Evolutionary conservation across 495 filamentous ascomycete species (phyloP), one percentile per base, ranked within the genome.

Genomic region (Xylaria grammica): DNA sequence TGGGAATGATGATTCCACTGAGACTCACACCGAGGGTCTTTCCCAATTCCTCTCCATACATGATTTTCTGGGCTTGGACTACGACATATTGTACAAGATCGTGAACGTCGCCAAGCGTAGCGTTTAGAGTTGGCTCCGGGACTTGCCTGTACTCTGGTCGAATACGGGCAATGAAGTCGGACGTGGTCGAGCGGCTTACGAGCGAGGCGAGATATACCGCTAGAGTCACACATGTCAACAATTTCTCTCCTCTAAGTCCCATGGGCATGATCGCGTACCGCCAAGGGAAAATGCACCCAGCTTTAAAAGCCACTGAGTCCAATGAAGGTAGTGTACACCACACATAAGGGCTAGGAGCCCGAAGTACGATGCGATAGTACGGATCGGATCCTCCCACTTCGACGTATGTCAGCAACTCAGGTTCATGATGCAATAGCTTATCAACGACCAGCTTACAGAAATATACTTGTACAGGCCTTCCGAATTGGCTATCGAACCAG

Each of bases 401-500:
- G 17, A 26, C 11, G 13, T 36, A 48, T n/a, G 7, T 59, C 34
- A 59, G 42, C 7, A 38, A 11, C 17, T 26, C 0, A 24, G 11
- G n/a, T 56, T 27, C 15, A 8, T n/a, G 13, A 5, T 3, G 13
- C 17, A 50, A 11, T 6, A 1, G 15, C 34, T 17, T 38, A 22
- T 3, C 4, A 3, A 6, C 11, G 1, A 20, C 15, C 1, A 48
- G 36, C 55, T 59, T 19, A 59, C 55, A 48, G 55, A 59, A 9
- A 59, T 29, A 8, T 59, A 59, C 17, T 48, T 59, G 27, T 59
- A 59, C 15, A 59, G 55, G 26, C 55, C 48, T 7, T 59, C 55
- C 10, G 22, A 22, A 34, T 59, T n/a, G 6, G 40, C 55, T 59
- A 48, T 50, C 2, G 6, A 10, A 46, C 13, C 3, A 7, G 0